Base-by-base conservation (phyloP, 2,329 filamentous ascomycete genomes). In the Botryotinia convoluta region DNA sequence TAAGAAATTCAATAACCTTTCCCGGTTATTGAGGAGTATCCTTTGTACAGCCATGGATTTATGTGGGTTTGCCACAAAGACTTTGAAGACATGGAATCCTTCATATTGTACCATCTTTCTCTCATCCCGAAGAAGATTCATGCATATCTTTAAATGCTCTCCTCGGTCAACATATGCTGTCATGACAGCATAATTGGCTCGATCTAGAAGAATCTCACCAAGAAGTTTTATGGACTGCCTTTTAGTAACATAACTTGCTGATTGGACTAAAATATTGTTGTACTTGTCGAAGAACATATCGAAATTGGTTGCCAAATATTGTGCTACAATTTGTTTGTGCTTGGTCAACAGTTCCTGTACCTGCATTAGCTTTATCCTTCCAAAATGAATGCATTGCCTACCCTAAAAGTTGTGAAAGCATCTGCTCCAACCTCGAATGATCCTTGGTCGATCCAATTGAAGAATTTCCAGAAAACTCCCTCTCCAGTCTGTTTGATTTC, bases 91-190 rank as follows among this genome's bases (percentile, higher is more conserved):
- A 82, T 99, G 96, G 82, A 99, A 99, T 12, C 95, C 96, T 82
- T 99, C 96, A 82, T 99, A 99, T 83, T 98, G 96, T 75, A 99
- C 96, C 95, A 99, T 99, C 83, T 97, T 96, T 78, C 95, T 90
- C 82, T 98, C 95, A 82, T 98, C 96, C 77, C 94, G 91, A 75
- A 99, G 86, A 74, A 99, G 87, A 82, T 97, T 98, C 96, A 99
- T 99, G 85, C 95, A 96, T 76, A 98, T 92, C 85, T 99, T 99
- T 78, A 99, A 88, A 81, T 99, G 95, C 81, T 98, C 95, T 74
- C 95, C 95, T 67, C 92, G 91, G 82, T 97, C 95, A 74, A 99
- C 96, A 81, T 98, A 99, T 75, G 92, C 90, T 73, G 95, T 98
- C 96, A 99, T 99, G 81, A 98, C 94, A 81, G 91, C 94, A 85